These are phyloP conservation scores for Trichosporon coremiiforme DNA, from an alignment of 1,284 basidiomycete genomes.

Conservation along the genomic window DNA sequence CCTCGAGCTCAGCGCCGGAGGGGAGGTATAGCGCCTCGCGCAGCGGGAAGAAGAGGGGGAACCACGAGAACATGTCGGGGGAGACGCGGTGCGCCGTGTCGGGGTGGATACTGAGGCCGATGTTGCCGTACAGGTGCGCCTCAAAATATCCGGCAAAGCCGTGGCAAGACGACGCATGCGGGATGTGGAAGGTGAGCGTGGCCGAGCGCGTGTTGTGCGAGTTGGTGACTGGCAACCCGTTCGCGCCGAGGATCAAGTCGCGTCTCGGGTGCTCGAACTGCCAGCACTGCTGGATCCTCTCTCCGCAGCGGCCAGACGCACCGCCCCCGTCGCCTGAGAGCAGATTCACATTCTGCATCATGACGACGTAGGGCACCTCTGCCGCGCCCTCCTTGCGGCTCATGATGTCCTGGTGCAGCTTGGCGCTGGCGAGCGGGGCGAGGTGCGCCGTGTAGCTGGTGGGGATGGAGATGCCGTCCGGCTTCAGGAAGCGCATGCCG, in stretches of 20 bases:
- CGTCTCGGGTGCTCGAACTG: constrained; percentile 90
- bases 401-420: constrained; percentile 76
- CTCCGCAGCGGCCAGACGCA: constrained; percentile 67
- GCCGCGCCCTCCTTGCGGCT: constrained; percentile 62
- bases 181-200: constrained; percentile 84
- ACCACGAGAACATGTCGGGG: constrained; percentile 98
- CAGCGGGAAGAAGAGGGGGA: constrained; percentile 94
- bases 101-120: constrained; percentile 93
- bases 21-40: constrained; percentile 94
- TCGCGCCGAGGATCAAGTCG: constrained; percentile 71
- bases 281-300: constrained; percentile 93
- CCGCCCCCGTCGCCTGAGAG: constrained; percentile 70
- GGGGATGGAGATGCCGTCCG: constrained; percentile 91
- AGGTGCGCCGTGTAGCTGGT: constrained; percentile 93
- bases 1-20: constrained; percentile 84
- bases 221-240: constrained; percentile 79
- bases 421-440: constrained; percentile 89
- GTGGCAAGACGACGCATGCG: constrained; percentile 90
- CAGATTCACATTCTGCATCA: constrained; percentile 90
- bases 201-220: constrained; percentile 83
- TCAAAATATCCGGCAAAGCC: constrained; percentile 99
- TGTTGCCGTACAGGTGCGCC: constrained; percentile 82
- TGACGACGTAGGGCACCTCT: constrained; percentile 97
- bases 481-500: constrained; percentile 85
- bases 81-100: constrained; percentile 78